These are phyloP conservation scores for Alternaria sp. DNA, from an alignment of 2,329 filamentous ascomycete species.

Conservation along the genomic window DNA sequence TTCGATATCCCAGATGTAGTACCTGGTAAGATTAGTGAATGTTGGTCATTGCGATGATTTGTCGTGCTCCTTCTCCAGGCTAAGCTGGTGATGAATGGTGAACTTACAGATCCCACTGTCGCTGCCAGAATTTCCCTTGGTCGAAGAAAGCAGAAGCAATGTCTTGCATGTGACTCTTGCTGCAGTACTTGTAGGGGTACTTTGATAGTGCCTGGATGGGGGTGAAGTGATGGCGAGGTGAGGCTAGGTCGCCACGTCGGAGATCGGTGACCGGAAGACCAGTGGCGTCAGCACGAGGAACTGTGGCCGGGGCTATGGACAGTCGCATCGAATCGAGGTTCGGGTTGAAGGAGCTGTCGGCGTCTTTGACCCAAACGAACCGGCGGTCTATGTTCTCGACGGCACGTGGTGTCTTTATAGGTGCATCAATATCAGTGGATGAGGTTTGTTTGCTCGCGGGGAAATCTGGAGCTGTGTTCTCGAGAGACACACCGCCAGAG, in stretches of 20 bases:
- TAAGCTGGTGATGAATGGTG: conserved; percentile 31
- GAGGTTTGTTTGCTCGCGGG: conserved; percentile 23
- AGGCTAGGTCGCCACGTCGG: conserved; percentile 45
- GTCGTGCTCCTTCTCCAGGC: not conserved
- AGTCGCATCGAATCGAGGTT: conserved; percentile 26
- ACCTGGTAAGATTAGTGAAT: conserved; percentile 57
- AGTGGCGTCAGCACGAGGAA: not conserved
- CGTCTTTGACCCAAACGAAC: conserved; percentile 35
- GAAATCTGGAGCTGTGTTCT: not conserved
- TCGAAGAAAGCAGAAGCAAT: conserved; percentile 66
- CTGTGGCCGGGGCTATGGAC: conserved; percentile 4
- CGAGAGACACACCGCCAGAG: conserved; percentile 35
- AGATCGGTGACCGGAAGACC: conserved; percentile 30
- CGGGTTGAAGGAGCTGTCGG: conserved; percentile 37
- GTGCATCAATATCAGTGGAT: not conserved
- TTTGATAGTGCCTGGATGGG: conserved; percentile 60
- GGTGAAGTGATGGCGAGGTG: conserved; percentile 50
- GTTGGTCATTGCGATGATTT: conserved; percentile 5
- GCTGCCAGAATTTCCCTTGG: conserved; percentile 64
- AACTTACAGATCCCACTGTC: conserved; percentile 80
- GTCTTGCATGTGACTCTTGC: conserved; percentile 58
- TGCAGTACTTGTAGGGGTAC: conserved; percentile 69
- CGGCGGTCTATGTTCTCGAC: conserved; percentile 29
- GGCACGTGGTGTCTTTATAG: not conserved
- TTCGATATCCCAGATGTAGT: conserved; percentile 67